A percentile compares a stretch with the other conserved stretches of the same genome.
Conservation (phyloP, 73 alveolate species). For the Paramecium primaurelia region DNA sequence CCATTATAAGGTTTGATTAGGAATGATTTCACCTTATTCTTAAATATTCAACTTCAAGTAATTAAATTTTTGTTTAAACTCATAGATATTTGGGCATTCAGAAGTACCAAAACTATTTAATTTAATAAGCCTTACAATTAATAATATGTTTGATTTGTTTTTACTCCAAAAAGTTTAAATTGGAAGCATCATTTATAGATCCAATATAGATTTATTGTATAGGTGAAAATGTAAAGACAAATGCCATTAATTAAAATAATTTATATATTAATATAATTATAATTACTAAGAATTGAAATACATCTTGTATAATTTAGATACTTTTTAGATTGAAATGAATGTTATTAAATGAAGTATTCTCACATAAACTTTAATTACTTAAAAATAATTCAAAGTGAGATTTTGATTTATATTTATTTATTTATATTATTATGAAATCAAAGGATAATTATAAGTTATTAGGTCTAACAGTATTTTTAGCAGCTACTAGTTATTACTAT, state of each 20-base stretch:
- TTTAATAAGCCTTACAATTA: neutral
- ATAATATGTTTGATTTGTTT: conserved; percentile 12
- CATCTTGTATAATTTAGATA: too few relatives aligned
- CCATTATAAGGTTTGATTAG: neutral
- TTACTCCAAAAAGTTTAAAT: neutral
- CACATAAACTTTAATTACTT: too few relatives aligned
- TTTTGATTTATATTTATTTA: neutral
- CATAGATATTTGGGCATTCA: conserved; percentile 22
- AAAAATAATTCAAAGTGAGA: neutral
- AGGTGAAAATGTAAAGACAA: neutral
- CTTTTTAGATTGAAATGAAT: too few relatives aligned
- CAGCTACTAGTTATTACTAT: neutral
- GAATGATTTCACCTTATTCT: neutral
- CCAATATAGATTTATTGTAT: neutral
- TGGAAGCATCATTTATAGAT: conserved; percentile 19
- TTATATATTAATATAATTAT: neutral
- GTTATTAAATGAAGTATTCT: too few relatives aligned
- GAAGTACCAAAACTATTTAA: neutral
- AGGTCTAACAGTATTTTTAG: neutral
- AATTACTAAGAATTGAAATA: too few relatives aligned
- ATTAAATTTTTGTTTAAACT: neutral
- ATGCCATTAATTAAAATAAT: neutral
- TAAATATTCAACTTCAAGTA: neutral
- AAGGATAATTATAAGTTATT: neutral
- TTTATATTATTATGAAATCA: neutral